Percentiles rank a stretch among this genome's conserved stretches.
Evolutionary conservation across 2,329 filamentous ascomycete species (phyloP).

Genomic region (Chaetomium olivaceum): DNA sequence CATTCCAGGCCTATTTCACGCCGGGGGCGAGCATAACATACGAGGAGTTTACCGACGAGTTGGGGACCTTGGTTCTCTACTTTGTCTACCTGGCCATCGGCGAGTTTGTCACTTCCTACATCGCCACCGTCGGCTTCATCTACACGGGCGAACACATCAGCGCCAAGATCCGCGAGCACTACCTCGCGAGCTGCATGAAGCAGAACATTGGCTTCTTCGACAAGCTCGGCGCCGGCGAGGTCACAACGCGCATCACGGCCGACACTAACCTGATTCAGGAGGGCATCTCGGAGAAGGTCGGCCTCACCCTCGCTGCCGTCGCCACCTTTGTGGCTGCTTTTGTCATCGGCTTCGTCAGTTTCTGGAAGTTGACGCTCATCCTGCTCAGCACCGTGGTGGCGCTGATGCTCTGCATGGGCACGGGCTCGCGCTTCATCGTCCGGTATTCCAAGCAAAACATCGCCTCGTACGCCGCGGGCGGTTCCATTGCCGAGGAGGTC

Average conservation of each 20-base stretch:
- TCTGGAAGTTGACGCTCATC: conserved; percentile 92
- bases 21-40: conserved; percentile 47
- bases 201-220: conserved; percentile 95
- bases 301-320: conserved; percentile 71
- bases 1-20: conserved; percentile 66
- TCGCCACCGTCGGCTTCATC: conserved; percentile 86
- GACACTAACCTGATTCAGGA: conserved; percentile 94
- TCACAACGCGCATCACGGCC: conserved; percentile 90
- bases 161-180: conserved; percentile 76
- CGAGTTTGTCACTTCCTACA: conserved; percentile 75
- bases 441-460: conserved; percentile 78
- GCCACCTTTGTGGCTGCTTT: conserved; percentile 88
- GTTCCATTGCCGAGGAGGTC: conserved; percentile 89
- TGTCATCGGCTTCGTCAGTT: conserved; percentile 85
- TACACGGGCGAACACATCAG: conserved; percentile 80
- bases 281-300: conserved; percentile 88
- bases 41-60: conserved; percentile 58
- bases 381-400: conserved; percentile 79
- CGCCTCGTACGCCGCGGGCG: conserved; percentile 77
- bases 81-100: conserved; percentile 83
- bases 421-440: conserved; percentile 71
- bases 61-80: conserved; percentile 70
- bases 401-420: conserved; percentile 74
- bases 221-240: conserved; percentile 87
- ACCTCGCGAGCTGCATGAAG: conserved; percentile 78